phyloP scores from a whole-genome alignment of 768 basidiomycete species.

The Tephrocybe sp. region DNA sequence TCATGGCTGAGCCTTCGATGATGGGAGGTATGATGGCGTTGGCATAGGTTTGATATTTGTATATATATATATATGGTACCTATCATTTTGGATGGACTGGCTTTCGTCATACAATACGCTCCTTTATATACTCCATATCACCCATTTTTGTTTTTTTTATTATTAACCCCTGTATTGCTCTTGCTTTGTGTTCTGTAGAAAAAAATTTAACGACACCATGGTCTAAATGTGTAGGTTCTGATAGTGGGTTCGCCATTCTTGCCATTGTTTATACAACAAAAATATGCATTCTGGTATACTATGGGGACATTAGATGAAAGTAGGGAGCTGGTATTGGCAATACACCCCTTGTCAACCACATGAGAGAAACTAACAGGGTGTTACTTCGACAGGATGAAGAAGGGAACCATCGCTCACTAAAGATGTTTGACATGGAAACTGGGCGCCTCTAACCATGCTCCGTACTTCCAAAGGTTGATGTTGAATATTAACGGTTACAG shows the following conservation, averaged over 20 bases:
- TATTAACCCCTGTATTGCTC: neutral
- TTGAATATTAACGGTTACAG: constrained; percentile 1
- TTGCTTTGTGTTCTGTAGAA: constrained; percentile 5
- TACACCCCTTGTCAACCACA: neutral
- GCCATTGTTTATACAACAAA: no score
- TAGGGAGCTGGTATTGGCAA: no score
- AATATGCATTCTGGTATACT: constrained; percentile 4
- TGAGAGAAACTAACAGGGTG: neutral
- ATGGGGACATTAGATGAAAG: no score
- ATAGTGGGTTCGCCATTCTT: no score
- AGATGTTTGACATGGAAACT: no score
- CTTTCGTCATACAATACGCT: constrained; percentile 4
- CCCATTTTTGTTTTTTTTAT: no score
- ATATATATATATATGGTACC: neutral
- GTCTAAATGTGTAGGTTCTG: neutral
- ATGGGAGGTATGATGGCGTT: constrained; percentile 17
- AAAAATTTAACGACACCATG: neutral
- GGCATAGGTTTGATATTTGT: constrained; percentile 1
- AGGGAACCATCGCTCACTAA: no score
- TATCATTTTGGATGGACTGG: constrained; percentile 2
- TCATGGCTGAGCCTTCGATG: constrained; percentile 12
- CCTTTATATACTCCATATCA: neutral
- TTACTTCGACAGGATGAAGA: no score
- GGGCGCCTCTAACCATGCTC: no score
- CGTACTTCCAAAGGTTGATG: no score